phyloP scores from a whole-genome alignment of 495 filamentous ascomycete species.

The Collariella sp. region DNA sequence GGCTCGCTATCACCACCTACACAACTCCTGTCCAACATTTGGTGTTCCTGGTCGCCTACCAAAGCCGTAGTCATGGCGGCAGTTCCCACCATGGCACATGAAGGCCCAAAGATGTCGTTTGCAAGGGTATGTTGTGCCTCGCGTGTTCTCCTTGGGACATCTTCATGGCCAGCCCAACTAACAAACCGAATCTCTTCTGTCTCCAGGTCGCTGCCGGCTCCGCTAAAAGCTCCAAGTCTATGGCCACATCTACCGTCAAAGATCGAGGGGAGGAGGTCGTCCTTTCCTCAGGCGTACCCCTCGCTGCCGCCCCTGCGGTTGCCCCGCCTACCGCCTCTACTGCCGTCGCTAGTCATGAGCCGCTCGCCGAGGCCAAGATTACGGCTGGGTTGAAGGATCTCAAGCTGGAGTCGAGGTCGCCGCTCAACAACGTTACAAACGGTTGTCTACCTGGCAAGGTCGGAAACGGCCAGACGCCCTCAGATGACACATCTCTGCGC shows the following conservation, averaged over 20 bases:
- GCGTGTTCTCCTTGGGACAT: no score
- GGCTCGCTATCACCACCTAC: background rate
- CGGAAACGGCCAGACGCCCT: conserved; percentile 34
- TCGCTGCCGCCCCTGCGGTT: conserved; percentile 12
- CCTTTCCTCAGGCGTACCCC: background rate
- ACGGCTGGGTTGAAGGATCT: conserved; percentile 32
- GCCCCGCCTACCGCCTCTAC: background rate
- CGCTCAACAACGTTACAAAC: conserved; percentile 44
- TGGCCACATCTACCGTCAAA: conserved; percentile 18
- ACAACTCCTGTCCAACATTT: background rate
- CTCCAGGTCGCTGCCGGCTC: conserved; percentile 43
- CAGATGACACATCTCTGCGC: conserved; percentile 43
- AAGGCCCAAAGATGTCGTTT: conserved; percentile 43
- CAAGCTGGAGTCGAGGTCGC: conserved; percentile 25
- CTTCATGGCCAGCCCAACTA: background rate
- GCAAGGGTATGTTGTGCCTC: conserved; percentile 46
- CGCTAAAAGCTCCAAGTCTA: conserved; percentile 35
- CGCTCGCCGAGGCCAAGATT: conserved; percentile 20
- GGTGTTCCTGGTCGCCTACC: background rate
- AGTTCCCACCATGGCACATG: conserved; percentile 36
- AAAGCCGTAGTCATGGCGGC: conserved; percentile 22
- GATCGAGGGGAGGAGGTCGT: conserved; percentile 8
- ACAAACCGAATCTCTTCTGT: conserved; percentile 11
- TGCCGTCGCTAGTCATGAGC: background rate
- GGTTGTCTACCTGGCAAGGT: conserved; percentile 34